phyloP scores from a whole-genome alignment of 2,329 filamentous ascomycete genomes.

The Exophiala sp. region DNA sequence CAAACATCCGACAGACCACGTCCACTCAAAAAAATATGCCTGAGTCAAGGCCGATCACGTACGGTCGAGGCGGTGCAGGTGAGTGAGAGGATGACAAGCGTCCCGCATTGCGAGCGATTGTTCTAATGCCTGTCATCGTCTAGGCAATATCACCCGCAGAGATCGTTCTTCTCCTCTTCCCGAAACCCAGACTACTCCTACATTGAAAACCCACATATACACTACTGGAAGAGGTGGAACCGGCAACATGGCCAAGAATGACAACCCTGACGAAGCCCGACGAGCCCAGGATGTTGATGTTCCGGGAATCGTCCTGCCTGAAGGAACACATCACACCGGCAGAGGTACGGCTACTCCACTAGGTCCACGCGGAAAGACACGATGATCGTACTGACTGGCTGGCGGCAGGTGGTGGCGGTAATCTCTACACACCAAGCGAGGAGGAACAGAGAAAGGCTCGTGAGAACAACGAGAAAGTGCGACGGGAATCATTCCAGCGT shows the following conservation, averaged over 20 bases:
- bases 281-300: conserved; percentile 77
- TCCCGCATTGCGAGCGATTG: background rate
- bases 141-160: conserved; percentile 62
- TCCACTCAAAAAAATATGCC: background rate
- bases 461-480: conserved; percentile 32
- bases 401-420: conserved; percentile 29
- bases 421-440: conserved; percentile 27
- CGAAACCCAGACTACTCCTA: conserved; percentile 73
- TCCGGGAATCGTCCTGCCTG: conserved; percentile 34
- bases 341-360: conserved; percentile 36
- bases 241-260: conserved; percentile 81
- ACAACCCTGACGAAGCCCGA: conserved; percentile 64
- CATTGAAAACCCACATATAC: conserved; percentile 76
- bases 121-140: background rate
- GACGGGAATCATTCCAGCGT: conserved; percentile 26
- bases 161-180: conserved; percentile 48
- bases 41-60: conserved; percentile 12
- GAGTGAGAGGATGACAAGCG: conserved; percentile 1
- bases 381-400: background rate
- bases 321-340: conserved; percentile 41
- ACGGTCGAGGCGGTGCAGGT: conserved; percentile 28
- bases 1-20: background rate
- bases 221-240: conserved; percentile 86
- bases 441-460: conserved; percentile 32
- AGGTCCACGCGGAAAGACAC: background rate